Conservation (phyloP, 1,284 basidiomycete genomes). For the Rhodotorula sp. region DNA sequence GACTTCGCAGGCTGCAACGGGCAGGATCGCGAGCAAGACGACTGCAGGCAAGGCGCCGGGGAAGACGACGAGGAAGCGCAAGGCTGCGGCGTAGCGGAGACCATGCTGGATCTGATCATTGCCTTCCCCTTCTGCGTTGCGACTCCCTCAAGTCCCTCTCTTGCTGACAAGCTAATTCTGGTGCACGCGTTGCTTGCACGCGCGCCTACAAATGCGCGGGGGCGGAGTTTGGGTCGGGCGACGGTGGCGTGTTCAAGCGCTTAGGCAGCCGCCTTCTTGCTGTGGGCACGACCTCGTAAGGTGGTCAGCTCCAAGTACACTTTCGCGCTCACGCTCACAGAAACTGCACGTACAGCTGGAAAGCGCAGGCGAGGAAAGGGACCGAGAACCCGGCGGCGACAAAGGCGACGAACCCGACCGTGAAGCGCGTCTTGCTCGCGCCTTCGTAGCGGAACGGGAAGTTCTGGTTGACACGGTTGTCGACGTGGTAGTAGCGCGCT, state of each 20-base stretch:
- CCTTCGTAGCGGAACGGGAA: conserved; percentile 6
- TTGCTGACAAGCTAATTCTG: too few species aligned
- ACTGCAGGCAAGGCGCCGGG: not conserved
- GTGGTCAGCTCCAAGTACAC: not conserved
- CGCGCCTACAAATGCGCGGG: not conserved
- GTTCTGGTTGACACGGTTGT: conserved; percentile 1
- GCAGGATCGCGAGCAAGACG: conserved; percentile 12
- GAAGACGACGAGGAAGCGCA: conserved; percentile 1
- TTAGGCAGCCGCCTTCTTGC: conserved; percentile 8
- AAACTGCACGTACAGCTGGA: not conserved
- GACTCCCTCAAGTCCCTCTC: too few species aligned
- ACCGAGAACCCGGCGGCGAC: not conserved
- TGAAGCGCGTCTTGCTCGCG: conserved; percentile 2
- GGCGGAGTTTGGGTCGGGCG: too few species aligned
- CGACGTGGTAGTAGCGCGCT: not conserved
- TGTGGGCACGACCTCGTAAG: not conserved
- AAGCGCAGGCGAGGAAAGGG: not conserved
- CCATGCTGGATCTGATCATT: not conserved
- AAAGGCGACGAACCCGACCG: conserved; percentile 1
- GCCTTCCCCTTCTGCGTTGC: too few species aligned
- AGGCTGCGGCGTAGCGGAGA: not conserved
- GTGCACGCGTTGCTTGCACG: not conserved
- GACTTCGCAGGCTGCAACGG: not conserved
- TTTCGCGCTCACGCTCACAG: not conserved
- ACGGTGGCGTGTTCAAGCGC: not conserved